phyloP scores from a whole-genome alignment of 129 eudicot genomes.

The Gnaphalium uliginosum region DNA sequence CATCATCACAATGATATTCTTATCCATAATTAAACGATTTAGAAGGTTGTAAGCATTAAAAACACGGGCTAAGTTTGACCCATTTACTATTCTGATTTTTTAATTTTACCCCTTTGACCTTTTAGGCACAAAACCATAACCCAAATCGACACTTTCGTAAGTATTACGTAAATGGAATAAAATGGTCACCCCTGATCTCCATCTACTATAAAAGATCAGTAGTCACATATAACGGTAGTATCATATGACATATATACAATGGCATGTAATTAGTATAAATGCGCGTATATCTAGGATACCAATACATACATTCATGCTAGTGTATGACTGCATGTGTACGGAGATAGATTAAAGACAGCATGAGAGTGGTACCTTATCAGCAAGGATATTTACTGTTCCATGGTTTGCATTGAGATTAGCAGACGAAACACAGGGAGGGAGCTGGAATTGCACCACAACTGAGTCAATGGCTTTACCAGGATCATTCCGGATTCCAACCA shows the following conservation, averaged over 20 bases:
- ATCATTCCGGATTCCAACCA: conserved; percentile 78
- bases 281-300: neutral
- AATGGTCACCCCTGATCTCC: neutral
- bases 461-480: conserved; percentile 85
- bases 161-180: neutral
- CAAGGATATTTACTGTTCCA: conserved; percentile 86
- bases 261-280: neutral
- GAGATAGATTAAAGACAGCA: neutral
- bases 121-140: neutral
- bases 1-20: neutral
- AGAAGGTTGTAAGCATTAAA: neutral
- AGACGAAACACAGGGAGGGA: conserved; percentile 70
- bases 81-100: no score
- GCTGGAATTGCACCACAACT: conserved; percentile 63
- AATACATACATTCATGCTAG: neutral
- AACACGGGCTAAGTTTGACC: neutral
- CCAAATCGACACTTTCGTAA: neutral
- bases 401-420: conserved; percentile 84
- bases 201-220: neutral
- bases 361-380: conserved; percentile 67
- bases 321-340: conserved; percentile 6
- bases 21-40: neutral
- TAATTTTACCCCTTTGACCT: neutral
- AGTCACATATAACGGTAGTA: neutral
- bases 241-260: neutral